Percentiles rank a stretch among this genome's conserved stretches.
phyloP scores from a whole-genome alignment of 495 filamentous ascomycete genomes.

The Cryomyces antarcticus region DNA sequence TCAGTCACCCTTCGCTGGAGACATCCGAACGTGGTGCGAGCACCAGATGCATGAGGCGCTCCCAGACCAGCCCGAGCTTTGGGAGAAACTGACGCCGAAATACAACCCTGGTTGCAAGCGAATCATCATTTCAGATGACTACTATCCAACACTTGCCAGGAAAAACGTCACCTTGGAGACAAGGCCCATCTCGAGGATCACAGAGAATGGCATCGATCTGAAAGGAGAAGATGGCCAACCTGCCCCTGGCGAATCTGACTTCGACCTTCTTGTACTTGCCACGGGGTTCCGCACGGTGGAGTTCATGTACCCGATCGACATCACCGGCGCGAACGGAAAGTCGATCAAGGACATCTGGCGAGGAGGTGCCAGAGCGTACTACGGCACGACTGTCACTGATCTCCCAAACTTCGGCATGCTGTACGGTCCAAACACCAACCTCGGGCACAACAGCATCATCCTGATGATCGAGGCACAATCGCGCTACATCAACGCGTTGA shows the following conservation, averaged over 20 bases:
- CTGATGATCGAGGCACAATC: constrained; percentile 41
- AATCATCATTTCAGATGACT: constrained; percentile 34
- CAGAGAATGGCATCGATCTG: constrained; percentile 23
- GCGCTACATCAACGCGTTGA: constrained; percentile 28
- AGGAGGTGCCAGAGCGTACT: constrained; percentile 24
- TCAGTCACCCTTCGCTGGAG: constrained; percentile 16
- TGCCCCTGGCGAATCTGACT: constrained; percentile 10
- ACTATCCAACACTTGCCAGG: constrained; percentile 25
- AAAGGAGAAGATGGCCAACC: constrained; percentile 11
- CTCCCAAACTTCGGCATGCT: constrained; percentile 39
- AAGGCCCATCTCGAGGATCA: constrained; percentile 22
- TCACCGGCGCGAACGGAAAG: constrained; percentile 25
- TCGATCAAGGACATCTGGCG: constrained; percentile 29
- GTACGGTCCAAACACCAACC: constrained; percentile 36
- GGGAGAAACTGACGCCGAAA: constrained; percentile 27
- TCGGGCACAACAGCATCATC: constrained; percentile 33
- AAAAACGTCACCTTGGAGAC: constrained; percentile 31
- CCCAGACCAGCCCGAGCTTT: constrained; percentile 23
- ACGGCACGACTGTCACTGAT: constrained; percentile 26
- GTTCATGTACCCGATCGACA: constrained; percentile 32
- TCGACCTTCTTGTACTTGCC: constrained; percentile 32
- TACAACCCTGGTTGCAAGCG: constrained; percentile 35
- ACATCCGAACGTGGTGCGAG: constrained; percentile 14
- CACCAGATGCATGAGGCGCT: constrained; percentile 19
- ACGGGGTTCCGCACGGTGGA: constrained; percentile 35